These are phyloP conservation scores for Rubia yunnanensis DNA, from an alignment of 257 asterid species.

Conservation along the genomic window DNA sequence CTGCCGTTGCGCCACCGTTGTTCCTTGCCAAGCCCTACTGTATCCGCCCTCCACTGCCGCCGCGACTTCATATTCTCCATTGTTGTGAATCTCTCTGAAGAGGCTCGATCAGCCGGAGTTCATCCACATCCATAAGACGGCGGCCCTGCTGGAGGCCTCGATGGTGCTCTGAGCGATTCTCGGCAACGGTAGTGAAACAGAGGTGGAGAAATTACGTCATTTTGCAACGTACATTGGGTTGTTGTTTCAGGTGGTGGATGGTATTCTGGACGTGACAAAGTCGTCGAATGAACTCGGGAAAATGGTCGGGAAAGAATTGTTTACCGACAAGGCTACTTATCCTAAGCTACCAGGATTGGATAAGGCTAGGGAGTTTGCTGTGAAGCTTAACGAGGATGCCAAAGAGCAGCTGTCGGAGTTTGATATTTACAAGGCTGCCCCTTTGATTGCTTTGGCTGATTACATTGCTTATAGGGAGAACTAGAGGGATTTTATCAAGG, in stretches of 20 bases:
- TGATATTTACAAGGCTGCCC: conserved; percentile 46
- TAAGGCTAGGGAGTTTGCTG: conserved; percentile 57
- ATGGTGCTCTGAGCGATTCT: conserved; percentile 64
- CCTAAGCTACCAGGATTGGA: conserved; percentile 72
- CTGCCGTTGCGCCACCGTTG: no score
- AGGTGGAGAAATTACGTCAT: conserved; percentile 44
- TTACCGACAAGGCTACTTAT: conserved; percentile 55
- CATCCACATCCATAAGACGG: conserved; percentile 72
- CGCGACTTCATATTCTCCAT: no score
- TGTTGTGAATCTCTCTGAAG: no score
- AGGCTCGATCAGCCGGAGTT: conserved; percentile 44
- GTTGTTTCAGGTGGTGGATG: conserved; percentile 73
- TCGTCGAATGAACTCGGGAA: conserved; percentile 65
- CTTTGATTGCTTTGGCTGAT: conserved; percentile 61
- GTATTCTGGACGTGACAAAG: conserved; percentile 64
- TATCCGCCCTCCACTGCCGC: no score
- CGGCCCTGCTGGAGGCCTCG: conserved; percentile 52
- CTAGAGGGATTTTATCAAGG: no score
- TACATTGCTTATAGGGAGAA: conserved; percentile 60
- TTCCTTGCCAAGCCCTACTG: no score
- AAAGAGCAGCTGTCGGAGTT: conserved; percentile 48
- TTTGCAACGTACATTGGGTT: conserved; percentile 60
- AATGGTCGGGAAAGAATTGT: conserved; percentile 70
- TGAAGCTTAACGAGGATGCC: conserved; percentile 45
- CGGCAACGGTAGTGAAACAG: conserved; percentile 47